Conservation (phyloP, 768 basidiomycete genomes). For the Termitomyces sp. region DNA sequence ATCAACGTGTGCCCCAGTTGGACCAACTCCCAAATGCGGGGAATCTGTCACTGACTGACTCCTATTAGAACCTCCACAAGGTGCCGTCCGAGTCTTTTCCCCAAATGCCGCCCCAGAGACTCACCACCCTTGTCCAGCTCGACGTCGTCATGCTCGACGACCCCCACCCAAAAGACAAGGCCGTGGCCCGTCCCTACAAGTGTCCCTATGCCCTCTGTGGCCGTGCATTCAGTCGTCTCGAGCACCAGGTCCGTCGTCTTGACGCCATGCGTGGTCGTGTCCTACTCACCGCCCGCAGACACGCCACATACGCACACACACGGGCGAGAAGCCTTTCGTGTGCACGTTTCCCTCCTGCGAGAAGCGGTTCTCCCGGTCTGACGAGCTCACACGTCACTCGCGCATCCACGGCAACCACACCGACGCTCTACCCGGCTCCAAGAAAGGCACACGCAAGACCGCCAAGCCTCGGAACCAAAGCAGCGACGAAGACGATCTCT, state of each 20-base stretch:
- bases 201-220: conserved; percentile 91
- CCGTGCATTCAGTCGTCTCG: conserved; percentile 92
- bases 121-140: not conserved
- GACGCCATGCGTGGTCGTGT: too few species aligned
- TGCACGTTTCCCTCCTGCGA: conserved; percentile 95
- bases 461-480: not conserved
- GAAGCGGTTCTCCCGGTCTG: conserved; percentile 97
- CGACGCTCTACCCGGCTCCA: conserved; percentile 21
- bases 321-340: conserved; percentile 95
- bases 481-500: conserved; percentile 3
- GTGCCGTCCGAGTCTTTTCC: too few species aligned
- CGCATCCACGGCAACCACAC: conserved; percentile 77
- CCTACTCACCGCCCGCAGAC: conserved; percentile 58
- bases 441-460: conserved; percentile 11
- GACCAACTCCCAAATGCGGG: too few species aligned
- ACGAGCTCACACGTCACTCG: conserved; percentile 95
- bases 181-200: conserved; percentile 79
- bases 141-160: conserved; percentile 22
- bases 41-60: too few species aligned
- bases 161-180: conserved; percentile 23
- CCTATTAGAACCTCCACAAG: too few species aligned
- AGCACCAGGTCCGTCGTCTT: conserved; percentile 79
- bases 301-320: conserved; percentile 96
- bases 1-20: too few species aligned
- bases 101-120: too few species aligned